Conservation (phyloP, 345 rosid genomes). For the Nephelium lappaceum region DNA sequence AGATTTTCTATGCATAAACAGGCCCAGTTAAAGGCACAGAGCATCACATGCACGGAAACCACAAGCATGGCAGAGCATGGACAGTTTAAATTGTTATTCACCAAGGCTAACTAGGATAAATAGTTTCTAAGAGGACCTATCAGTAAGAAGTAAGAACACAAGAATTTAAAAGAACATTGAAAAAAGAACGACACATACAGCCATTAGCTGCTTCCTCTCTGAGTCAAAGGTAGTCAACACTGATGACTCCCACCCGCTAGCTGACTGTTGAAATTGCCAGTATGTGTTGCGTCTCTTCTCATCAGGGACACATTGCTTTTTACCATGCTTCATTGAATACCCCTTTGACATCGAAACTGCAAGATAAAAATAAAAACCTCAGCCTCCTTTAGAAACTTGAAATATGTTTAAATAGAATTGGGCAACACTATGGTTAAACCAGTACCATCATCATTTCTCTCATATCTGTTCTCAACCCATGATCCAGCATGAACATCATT, state of each 20-base stretch:
- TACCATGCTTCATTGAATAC: constrained; percentile 45
- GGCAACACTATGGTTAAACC: constrained; percentile 29
- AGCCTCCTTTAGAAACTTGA: not conserved
- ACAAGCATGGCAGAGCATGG: constrained; percentile 6
- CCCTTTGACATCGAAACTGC: constrained; percentile 40
- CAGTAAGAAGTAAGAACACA: not conserved
- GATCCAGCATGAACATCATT: constrained; percentile 40
- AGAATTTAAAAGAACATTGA: constrained; percentile 19
- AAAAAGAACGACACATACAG: constrained; percentile 39
- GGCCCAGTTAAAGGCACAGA: constrained; percentile 15
- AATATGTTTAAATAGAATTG: constrained; percentile 10
- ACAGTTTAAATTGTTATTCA: constrained; percentile 8
- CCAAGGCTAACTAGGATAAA: constrained; percentile 1
- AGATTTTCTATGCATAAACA: not conserved
- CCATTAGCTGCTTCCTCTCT: constrained; percentile 60
- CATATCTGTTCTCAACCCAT: constrained; percentile 47
- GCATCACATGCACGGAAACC: constrained; percentile 1
- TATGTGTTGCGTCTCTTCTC: constrained; percentile 66
- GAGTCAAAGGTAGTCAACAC: constrained; percentile 43
- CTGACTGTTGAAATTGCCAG: constrained; percentile 37
- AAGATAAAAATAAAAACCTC: constrained; percentile 22
- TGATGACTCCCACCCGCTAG: constrained; percentile 37
- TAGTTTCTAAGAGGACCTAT: not conserved
- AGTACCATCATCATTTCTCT: constrained; percentile 58
- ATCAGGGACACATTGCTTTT: constrained; percentile 41